Evolutionary conservation across 257 asterid species (phyloP).

Genomic region (Solanum infundibuliforme): DNA sequence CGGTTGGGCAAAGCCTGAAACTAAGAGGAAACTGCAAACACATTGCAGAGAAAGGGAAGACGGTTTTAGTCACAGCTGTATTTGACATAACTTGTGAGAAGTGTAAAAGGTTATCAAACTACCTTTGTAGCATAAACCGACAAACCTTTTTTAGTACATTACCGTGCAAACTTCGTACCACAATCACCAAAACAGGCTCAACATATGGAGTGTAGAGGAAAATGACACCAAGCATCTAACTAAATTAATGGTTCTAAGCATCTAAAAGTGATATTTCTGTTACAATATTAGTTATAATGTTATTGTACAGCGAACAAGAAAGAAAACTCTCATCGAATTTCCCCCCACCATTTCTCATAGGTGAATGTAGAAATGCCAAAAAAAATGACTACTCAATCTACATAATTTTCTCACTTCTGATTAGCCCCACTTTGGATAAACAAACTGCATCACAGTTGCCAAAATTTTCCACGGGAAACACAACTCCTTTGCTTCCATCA

Average conservation of each 20-base stretch:
- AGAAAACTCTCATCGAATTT: slow-evolving; percentile 12
- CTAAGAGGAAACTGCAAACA: too few species aligned
- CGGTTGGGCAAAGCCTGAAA: neutral
- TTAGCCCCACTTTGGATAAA: slow-evolving; percentile 34
- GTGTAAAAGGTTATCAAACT: neutral
- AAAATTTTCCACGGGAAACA: slow-evolving; percentile 31
- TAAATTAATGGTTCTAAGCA: neutral
- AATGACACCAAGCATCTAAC: neutral
- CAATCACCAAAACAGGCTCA: neutral
- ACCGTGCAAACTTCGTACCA: neutral
- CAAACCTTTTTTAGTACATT: neutral
- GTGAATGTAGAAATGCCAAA: slow-evolving; percentile 28
- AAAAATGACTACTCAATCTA: slow-evolving; percentile 45
- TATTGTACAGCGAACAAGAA: slow-evolving; percentile 47
- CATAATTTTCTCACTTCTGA: slow-evolving; percentile 30
- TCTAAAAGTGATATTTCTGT: slow-evolving; percentile 16
- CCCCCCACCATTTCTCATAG: slow-evolving; percentile 30
- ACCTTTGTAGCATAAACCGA: neutral
- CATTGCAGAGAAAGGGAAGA: neutral
- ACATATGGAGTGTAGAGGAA: neutral
- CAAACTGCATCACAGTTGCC: slow-evolving; percentile 28
- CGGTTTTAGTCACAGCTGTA: neutral
- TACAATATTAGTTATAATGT: slow-evolving; percentile 34
- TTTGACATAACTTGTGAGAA: neutral
- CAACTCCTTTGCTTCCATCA: slow-evolving; percentile 31